Evolutionary conservation across 345 rosid species (phyloP).

Genomic region (Populus deltoides): DNA sequence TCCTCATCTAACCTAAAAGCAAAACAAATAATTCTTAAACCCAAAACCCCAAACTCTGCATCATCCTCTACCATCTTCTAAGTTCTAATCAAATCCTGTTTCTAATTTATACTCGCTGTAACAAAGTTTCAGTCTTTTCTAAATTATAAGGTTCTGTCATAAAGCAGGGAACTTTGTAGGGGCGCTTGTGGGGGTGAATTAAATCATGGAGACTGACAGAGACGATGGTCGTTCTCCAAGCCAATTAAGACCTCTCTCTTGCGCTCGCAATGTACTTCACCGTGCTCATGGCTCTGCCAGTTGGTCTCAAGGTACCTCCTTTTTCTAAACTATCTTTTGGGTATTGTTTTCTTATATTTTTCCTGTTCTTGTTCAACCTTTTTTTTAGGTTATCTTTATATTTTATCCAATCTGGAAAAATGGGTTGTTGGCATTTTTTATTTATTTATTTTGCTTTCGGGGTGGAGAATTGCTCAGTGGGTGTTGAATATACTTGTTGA

Average conservation of each 20-base stretch:
- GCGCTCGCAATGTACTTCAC: constrained; percentile 69
- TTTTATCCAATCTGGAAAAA: background rate
- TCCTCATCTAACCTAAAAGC: background rate
- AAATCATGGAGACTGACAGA: constrained; percentile 56
- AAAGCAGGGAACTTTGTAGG: background rate
- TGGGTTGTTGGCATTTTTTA: background rate
- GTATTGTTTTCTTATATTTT: background rate
- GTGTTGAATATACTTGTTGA: background rate
- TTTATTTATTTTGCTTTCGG: background rate
- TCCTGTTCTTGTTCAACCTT: background rate
- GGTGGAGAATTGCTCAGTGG: background rate
- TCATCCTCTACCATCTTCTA: background rate
- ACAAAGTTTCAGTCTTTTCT: background rate
- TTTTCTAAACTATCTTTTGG: background rate
- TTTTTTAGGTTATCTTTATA: background rate
- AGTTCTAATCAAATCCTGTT: background rate
- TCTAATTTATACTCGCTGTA: background rate
- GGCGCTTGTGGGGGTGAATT: background rate
- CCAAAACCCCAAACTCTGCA: background rate
- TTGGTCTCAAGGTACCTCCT: constrained; percentile 83
- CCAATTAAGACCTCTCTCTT: constrained; percentile 77
- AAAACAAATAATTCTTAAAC: background rate
- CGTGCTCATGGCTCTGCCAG: constrained; percentile 97
- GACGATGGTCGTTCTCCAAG: constrained; percentile 60
- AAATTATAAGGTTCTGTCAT: background rate